Conservation (phyloP, 495 filamentous ascomycete genomes). For the Annulohypoxylon stygium region DNA sequence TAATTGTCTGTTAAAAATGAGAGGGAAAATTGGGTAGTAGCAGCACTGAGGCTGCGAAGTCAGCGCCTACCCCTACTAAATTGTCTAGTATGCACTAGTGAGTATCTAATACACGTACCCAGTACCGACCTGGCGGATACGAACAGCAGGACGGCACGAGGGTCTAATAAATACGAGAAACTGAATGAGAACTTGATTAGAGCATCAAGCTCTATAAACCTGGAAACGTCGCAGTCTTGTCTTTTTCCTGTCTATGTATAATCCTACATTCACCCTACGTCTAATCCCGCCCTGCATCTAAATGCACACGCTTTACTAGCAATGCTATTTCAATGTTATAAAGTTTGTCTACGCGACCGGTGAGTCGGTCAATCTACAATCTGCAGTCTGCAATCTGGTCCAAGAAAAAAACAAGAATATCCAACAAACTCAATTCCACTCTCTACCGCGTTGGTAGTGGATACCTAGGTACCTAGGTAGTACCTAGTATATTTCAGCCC, state of each 20-base stretch:
- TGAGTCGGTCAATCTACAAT: not conserved
- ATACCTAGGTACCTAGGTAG: not conserved
- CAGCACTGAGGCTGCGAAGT: not conserved
- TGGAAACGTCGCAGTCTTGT: constrained; percentile 24
- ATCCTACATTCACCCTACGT: not conserved
- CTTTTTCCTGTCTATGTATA: not conserved
- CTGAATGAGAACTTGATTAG: no score
- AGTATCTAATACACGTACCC: no score
- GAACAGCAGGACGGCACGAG: not conserved
- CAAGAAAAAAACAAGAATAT: not conserved
- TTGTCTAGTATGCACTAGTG: not conserved
- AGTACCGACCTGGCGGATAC: constrained; percentile 3
- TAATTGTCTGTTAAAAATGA: not conserved
- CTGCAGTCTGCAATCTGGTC: not conserved
- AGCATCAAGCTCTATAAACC: not conserved
- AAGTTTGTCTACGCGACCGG: not conserved
- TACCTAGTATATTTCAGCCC: not conserved
- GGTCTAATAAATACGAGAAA: constrained; percentile 29
- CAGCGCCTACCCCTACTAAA: not conserved
- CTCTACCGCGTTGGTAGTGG: not conserved
- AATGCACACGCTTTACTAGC: not conserved
- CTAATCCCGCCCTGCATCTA: no score
- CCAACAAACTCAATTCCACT: not conserved
- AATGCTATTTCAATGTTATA: not conserved
- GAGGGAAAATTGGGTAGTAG: not conserved